Evolutionary conservation across 1,139 yeast species (phyloP).

Genomic region (Schizosaccharomyces versatilis): DNA sequence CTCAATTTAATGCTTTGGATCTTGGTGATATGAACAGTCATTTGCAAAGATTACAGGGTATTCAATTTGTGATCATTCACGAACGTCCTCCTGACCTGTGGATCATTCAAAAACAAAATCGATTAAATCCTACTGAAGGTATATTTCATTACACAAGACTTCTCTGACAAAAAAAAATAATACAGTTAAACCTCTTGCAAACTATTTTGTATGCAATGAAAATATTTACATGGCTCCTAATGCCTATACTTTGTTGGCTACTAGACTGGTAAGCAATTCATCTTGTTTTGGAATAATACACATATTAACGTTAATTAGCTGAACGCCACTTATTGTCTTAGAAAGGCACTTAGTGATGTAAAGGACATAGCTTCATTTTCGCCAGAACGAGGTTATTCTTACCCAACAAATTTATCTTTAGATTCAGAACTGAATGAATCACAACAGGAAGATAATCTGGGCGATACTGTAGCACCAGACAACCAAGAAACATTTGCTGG

Average conservation of each 20-base stretch:
- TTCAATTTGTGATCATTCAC: slow-evolving; percentile 56
- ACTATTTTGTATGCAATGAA: slow-evolving; percentile 76
- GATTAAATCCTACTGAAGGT: slow-evolving; percentile 31
- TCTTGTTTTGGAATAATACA: too few species aligned
- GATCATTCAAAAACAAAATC: slow-evolving; percentile 63
- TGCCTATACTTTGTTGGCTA: slow-evolving; percentile 32
- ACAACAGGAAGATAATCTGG: too few species aligned
- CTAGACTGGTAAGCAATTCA: slow-evolving; percentile 22
- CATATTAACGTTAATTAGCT: neutral
- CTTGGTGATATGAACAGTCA: slow-evolving; percentile 28
- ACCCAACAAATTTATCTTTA: neutral
- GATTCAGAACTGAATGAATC: too few species aligned
- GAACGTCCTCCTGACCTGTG: slow-evolving; percentile 80
- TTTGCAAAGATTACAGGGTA: slow-evolving; percentile 57
- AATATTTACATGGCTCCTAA: slow-evolving; percentile 80
- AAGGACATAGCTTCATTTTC: neutral
- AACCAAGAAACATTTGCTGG: too few species aligned
- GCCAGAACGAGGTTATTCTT: neutral
- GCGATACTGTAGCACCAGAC: too few species aligned
- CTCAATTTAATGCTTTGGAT: slow-evolving; percentile 45
- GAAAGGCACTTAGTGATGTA: neutral
- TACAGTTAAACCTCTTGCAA: slow-evolving; percentile 31
- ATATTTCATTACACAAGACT: neutral
- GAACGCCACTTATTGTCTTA: neutral
- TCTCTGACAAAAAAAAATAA: neutral